Percentiles rank a stretch among this genome's conserved stretches.
These are phyloP conservation scores for Capronia epimyces DNA, from an alignment of 2,329 filamentous ascomycete genomes.

Conservation along the genomic window DNA sequence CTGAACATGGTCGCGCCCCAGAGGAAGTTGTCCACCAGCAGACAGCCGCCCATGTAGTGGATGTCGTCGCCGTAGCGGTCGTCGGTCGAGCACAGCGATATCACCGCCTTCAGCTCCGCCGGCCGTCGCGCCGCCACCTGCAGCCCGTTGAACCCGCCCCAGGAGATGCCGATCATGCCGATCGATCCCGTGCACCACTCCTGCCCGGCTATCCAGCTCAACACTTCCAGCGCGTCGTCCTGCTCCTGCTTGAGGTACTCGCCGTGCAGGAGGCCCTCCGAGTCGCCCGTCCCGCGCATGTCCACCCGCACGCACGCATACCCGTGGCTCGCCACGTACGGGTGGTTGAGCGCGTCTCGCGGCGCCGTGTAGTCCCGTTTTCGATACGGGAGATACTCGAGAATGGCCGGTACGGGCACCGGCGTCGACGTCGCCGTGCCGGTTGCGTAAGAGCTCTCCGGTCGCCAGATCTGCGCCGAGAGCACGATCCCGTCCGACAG, in stretches of 20 bases:
- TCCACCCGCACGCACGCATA: constrained; percentile 17
- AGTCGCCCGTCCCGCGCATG: constrained; percentile 14
- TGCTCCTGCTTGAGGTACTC: constrained; percentile 17
- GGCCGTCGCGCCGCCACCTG: constrained; percentile 14
- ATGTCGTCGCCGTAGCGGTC: constrained; percentile 15
- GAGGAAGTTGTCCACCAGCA: constrained; percentile 15
- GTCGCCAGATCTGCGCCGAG: constrained; percentile 4
- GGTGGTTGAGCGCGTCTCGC: constrained; percentile 12
- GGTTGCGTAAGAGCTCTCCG: too few relatives aligned
- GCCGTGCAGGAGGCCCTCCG: constrained; percentile 11
- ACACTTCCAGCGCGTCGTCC: constrained; percentile 10
- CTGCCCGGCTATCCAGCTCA: constrained; percentile 11
- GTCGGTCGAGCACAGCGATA: constrained; percentile 13
- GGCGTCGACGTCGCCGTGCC: too few relatives aligned
- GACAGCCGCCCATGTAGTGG: constrained; percentile 12
- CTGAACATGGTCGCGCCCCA: constrained; percentile 18
- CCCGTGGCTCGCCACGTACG: constrained; percentile 12
- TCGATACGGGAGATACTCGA: constrained; percentile 16
- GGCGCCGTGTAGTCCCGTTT: constrained; percentile 15
- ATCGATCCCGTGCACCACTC: constrained; percentile 13
- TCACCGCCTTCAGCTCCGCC: constrained; percentile 10
- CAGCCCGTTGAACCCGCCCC: constrained; percentile 15
- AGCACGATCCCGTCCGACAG: constrained; percentile 4
- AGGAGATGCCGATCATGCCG: constrained; percentile 15
- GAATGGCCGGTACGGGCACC: constrained; percentile 11